Evolutionary conservation across 208 protist species (phyloP), one percentile per base, ranked within the genome.

Genomic region (Leishmania lainsoni): DNA sequence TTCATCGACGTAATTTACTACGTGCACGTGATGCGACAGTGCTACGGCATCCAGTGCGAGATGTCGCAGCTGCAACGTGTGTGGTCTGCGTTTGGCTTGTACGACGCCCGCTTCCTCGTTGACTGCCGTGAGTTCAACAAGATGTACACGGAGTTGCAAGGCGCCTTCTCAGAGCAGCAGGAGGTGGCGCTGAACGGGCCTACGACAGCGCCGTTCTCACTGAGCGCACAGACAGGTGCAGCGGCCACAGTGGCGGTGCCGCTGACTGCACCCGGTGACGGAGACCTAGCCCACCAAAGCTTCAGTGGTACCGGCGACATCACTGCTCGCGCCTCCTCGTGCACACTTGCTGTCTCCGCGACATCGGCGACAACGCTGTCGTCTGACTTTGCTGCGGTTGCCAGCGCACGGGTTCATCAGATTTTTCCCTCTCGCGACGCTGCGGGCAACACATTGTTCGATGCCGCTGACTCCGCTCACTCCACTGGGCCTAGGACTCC

Each of bases 1-100:
- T 87, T 74, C 82, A 29, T 94, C 45, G 92, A 97, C 66, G 78
- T 97, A 17, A 83, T 76, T 56, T 83, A 88, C 87, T 88, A 87
- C 85, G 79, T 89, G 77, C 59, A 87, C 78, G 85, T 90, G 84
- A 86, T 91, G 66, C 85, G 90, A 63, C 78, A 74, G 45, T 88
- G 85, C 75, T 88, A 87, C 75, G 78, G 75, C 35, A 65, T 84
- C 26, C 84, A 90, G 78, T 73, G 83, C 52, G 90, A 94, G 76
- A 79, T 91, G 77, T 81, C 79, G 20, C 74, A 86, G 20, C 78
- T 94, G 79, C 89, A 96, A 79, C 58, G 58, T 5, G 51, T 92
- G 22, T 94, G 91, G 91, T 56, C 77, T 58, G 66, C 81, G 14
- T 85, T 89, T 58, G 83, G 83, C 52, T 76, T 95, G 48, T 86